Conservation (phyloP, 306 rosid genomes). For the Cucurbita pepo region DNA sequence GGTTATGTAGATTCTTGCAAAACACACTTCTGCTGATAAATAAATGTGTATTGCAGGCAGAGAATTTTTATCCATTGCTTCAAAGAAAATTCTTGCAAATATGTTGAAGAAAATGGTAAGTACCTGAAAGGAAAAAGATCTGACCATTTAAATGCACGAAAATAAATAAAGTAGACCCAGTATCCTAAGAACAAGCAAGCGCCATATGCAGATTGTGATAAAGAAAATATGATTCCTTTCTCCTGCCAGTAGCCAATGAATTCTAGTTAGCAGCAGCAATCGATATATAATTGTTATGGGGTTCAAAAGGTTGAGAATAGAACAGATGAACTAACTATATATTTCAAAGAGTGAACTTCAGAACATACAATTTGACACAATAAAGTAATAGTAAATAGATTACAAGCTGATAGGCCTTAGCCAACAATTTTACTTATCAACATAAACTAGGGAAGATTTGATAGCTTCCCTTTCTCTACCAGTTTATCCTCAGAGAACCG, state of each 20-base stretch:
- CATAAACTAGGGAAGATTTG: no score
- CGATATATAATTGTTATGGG: conserved; percentile 2
- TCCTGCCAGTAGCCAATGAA: conserved; percentile 48
- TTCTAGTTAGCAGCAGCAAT: conserved; percentile 15
- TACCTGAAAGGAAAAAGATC: conserved; percentile 81
- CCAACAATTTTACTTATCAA: no score
- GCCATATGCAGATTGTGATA: conserved; percentile 87
- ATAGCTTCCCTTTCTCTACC: no score
- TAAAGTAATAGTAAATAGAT: not conserved
- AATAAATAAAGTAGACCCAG: conserved; percentile 67
- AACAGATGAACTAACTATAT: not conserved
- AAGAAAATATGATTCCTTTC: conserved; percentile 56
- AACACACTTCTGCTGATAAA: not conserved
- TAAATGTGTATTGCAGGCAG: not conserved
- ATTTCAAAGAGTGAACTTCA: not conserved
- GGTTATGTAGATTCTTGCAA: not conserved
- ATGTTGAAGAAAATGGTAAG: conserved; percentile 1
- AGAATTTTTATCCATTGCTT: not conserved
- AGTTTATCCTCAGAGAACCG: no score
- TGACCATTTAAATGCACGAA: conserved; percentile 25
- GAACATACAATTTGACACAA: not conserved
- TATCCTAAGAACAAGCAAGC: conserved; percentile 72
- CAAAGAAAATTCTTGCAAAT: not conserved
- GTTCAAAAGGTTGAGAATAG: not conserved
- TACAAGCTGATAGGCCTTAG: no score